Base-by-base conservation (phyloP, 768 basidiomycete genomes). In the Hericium erinaceus region DNA sequence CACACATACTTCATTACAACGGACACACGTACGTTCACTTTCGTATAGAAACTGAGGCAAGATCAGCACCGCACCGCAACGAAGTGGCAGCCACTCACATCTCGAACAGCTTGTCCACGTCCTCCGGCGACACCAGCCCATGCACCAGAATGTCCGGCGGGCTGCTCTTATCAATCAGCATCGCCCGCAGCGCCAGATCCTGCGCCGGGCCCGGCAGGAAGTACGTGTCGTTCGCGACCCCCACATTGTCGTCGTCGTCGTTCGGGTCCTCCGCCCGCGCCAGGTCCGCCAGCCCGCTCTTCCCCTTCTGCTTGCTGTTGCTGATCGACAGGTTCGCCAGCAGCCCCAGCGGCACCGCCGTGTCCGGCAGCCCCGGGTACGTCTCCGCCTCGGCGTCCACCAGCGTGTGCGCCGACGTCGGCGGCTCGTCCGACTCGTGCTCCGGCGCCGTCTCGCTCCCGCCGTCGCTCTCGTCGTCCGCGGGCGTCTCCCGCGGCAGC, bases 91-190 rank as follows among this genome's bases (percentile, higher is more conserved):
- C 13, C 18, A 77, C 89, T 37, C 63, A 90, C 87, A 92, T 89
- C 38, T 88, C 77, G 62, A 92, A 93, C n/a, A 93, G 70, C 61
- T 84, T 84, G 58, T 91, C 85, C 2, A 92, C 89, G 60, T 92
- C 90, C 50, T 81, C 80, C 0, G 85, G 80, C 1, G 82, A 83
- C 39, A 93, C 87, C 20, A 93, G 71, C 10, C 87, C 87, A 62
- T 91, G 89, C 2, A 89, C 80, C 44, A 92, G 66, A 57, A 93
- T 90, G 64, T 91, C 89, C 0, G 90, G 90, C 0, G 88, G 85
- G 62, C 80, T 86, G 61, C 89, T 85, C 58, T 80, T 83, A 64
- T 90, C 88, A 49, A 91, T 89, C 64, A 90, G 69, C 26, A 77
- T 75, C 56, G 85, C 85, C 9, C 89, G 80, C 53, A 86, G 82